Base-by-base conservation (phyloP, 495 filamentous ascomycete species). In the Xylaria flabelliformis region DNA sequence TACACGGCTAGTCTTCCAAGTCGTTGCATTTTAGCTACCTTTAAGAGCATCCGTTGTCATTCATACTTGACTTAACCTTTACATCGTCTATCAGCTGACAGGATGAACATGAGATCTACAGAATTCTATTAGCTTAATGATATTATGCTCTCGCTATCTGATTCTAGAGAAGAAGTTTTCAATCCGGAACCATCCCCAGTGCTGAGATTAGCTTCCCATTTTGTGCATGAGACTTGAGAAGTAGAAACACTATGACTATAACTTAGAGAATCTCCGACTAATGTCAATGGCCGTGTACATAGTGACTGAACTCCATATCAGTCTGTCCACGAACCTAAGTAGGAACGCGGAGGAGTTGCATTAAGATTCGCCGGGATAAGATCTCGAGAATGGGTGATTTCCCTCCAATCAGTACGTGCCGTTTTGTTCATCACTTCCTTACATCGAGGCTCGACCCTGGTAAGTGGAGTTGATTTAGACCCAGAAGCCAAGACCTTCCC, bases 391-490 rank as follows among this genome's bases (percentile, higher is more conserved):
- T 15, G n/a, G 0, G 6, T 69, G 29, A 62, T 61, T 61, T 69
- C 55, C 50, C 67, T 61, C 67, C 67, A 69, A 69, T 69, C 39
- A 56, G 24, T 56, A 50, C 12, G 41, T 59, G 34, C 24, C 21
- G 3, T 26, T 26, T 17, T 21, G 21, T 46, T 10, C 21, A 61
- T 21, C 12, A 46, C 36, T 36, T 50, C 55, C 32, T 39, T 0
- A 48, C 9, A 9, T 62, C 13, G 29, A 34, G 1, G 6, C 15
- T 26, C 24, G 6, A 50, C n/a, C 50, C 67, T 50, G 12, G 67
- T 15, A 55, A 46, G 67, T 61, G 67, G 67, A 69, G 67, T 69
- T 69, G 29, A 48, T 26, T 12, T 62, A 50, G 21, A n/a, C 41
- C 17, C 19, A 15, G 24, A 58, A 59, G 39, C 50, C 66, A 58